Conservation (phyloP, 1,139 yeast species). For the Pneumocystis murina region DNA sequence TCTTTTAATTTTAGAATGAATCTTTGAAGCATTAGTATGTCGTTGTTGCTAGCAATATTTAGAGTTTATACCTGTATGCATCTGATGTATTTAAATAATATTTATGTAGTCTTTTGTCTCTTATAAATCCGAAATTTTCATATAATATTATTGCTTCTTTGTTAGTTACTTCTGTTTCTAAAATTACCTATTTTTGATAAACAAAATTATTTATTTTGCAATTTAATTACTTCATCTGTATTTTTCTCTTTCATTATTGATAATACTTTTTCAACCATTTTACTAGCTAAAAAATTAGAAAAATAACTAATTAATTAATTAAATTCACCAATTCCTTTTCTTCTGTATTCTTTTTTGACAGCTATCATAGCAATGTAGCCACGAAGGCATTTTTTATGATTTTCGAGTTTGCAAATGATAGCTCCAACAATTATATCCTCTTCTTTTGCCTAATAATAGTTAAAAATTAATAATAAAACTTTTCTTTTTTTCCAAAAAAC, state of each 20-base stretch:
- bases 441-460: conserved; percentile 7
- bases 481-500: conserved; percentile 25
- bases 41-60: conserved; percentile 46
- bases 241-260: conserved; percentile 45
- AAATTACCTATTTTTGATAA: conserved; percentile 31
- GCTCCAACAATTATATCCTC: conserved; percentile 46
- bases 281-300: conserved; percentile 34
- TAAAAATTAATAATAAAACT: conserved; percentile 17
- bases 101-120: conserved; percentile 66
- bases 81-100: conserved; percentile 87
- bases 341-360: conserved; percentile 55
- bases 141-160: conserved; percentile 61
- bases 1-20: neutral
- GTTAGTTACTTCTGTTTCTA: conserved; percentile 84
- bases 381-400: conserved; percentile 59
- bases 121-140: conserved; percentile 73
- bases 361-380: conserved; percentile 97
- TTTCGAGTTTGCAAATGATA: conserved; percentile 69
- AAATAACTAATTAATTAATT: neutral
- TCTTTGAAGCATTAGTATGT: neutral
- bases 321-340: conserved; percentile 41
- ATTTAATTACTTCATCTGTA: conserved; percentile 46
- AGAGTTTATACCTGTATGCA: conserved; percentile 37
- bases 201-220: neutral
- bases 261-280: conserved; percentile 48